Evolutionary conservation across 2,329 filamentous ascomycete species (phyloP).

Genomic region (Blastomyces parvus): DNA sequence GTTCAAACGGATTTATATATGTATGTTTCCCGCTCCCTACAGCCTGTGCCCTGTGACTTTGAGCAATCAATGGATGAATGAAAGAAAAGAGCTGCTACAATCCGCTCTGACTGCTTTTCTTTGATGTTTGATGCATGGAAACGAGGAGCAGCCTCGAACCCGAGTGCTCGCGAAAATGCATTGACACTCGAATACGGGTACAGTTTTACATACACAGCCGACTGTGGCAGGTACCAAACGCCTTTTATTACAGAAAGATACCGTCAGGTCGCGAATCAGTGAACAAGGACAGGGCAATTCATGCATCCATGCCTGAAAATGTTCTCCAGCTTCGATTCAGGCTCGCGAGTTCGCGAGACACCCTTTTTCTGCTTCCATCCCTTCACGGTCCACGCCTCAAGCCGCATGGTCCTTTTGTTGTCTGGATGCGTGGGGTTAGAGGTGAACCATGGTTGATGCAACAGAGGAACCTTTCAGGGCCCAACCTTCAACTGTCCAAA

Average conservation of each 20-base stretch:
- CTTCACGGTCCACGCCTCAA: background rate
- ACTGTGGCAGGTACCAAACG: background rate
- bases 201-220: no score
- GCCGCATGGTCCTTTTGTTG: background rate
- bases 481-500: background rate
- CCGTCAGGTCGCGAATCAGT: background rate
- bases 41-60: background rate
- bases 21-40: background rate
- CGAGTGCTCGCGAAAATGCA: no score
- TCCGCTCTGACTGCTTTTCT: background rate
- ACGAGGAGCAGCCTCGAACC: no score
- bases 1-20: background rate
- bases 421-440: background rate
- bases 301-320: slow-evolving; percentile 3
- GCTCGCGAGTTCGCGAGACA: background rate
- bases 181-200: no score
- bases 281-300: background rate
- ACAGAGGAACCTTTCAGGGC: background rate
- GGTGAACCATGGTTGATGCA: background rate
- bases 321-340: slow-evolving; percentile 5
- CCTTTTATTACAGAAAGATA: background rate
- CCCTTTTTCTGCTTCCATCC: no score
- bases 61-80: background rate
- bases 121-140: background rate
- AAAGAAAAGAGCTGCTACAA: background rate